Base-by-base conservation (phyloP, 1,284 basidiomycete species). In the Volvariella surrecta region DNA sequence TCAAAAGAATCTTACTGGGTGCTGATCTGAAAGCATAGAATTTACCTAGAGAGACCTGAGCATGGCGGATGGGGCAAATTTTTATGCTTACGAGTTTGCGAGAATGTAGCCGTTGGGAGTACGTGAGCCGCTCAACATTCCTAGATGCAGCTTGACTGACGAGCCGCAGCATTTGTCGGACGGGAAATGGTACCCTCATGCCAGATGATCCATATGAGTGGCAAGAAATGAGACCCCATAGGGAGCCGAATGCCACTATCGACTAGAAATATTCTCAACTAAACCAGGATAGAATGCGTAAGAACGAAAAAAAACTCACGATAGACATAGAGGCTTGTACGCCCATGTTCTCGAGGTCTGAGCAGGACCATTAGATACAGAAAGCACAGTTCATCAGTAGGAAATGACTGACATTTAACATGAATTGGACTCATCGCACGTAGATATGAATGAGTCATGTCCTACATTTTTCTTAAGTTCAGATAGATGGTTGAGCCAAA, bases 371-470 rank as follows among this genome's bases (percentile, higher is more conserved):
- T 11, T 40, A 18, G 32, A 15, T 45, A 43, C 32, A 22, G 46
- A 51, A 35, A 30, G 39, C 22, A 21, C 2, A 16, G 9, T 38
- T 8, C 3, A 42, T 15, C 18, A 16, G 11, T 34, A 46, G 9
- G 24, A 18, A 32, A 8, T 39, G 10, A 58, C 75, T 41, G 53
- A 85, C 83, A 93, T 65, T 89, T 83, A 53, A 90, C 64, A 58
- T 93, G 89, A 44, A 93, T 90, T 1, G 89, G 90, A 54, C 85
- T 89, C 89, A 93, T 93, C 1, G 89, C 88, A 13, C 89, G 78
- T 10, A 93, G 67, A 56, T 85, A 89, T 48, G 82, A 87, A 59
- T 92, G 85, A 0, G 89, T 91, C 89, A 93, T 91, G 58, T 93
- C 80, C 71, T 53, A 43, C 11, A 43, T 39, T 22, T 30, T 31